Conservation (phyloP, 257 asterid species). For the Salvia miltiorrhiza region DNA sequence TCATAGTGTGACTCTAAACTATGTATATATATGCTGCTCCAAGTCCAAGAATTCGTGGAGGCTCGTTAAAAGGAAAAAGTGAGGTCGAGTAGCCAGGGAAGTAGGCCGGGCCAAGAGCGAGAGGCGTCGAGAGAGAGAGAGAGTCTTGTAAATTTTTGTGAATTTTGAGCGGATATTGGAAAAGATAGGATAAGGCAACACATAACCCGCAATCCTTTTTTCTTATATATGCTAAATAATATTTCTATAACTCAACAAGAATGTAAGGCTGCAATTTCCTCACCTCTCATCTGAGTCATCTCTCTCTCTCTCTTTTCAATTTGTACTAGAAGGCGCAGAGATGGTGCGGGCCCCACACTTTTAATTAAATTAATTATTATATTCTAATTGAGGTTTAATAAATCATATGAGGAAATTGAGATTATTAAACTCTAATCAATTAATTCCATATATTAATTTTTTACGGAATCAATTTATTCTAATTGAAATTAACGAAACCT, state of each 20-base stretch:
- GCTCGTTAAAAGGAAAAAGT: no score
- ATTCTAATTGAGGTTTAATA: no score
- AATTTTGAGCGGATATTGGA: slow-evolving; percentile 31
- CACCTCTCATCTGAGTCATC: slow-evolving; percentile 56
- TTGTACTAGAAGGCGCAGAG: slow-evolving; percentile 18
- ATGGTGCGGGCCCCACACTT: no score
- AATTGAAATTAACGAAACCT: no score
- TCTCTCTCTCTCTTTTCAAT: neutral
- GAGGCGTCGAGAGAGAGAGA: no score
- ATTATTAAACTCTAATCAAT: no score
- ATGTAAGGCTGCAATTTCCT: slow-evolving; percentile 44
- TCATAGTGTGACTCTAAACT: neutral
- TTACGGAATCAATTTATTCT: no score
- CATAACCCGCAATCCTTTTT: slow-evolving; percentile 26
- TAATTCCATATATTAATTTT: no score
- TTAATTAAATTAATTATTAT: neutral
- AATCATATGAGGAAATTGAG: no score
- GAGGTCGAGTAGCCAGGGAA: neutral
- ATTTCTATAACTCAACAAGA: slow-evolving; percentile 30
- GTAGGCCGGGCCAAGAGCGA: neutral
- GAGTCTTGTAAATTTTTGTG: no score
- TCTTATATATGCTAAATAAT: slow-evolving; percentile 7
- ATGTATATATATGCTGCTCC: neutral
- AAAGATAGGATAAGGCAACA: slow-evolving; percentile 67
- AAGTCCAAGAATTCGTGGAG: slow-evolving; percentile 12